phyloP scores from a whole-genome alignment of 192 early-diverging fungal genomes.

The Thoreauomyces humboldtii region DNA sequence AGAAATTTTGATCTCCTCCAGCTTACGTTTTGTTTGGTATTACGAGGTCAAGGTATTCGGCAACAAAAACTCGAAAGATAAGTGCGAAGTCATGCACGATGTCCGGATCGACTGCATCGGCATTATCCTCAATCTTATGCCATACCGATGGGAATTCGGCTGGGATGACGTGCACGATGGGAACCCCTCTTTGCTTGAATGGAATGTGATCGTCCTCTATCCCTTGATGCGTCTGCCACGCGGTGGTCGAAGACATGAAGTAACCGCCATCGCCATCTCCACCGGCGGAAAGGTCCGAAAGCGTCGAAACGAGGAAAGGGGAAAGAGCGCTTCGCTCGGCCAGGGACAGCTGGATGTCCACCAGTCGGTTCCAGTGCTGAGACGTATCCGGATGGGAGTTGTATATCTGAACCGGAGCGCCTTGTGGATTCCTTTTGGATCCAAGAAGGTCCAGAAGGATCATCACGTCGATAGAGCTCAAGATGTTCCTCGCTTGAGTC shows the following conservation, averaged over 20 bases:
- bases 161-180: conserved; percentile 85
- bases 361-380: conserved; percentile 65
- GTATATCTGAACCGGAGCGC: conserved; percentile 41
- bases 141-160: conserved; percentile 82
- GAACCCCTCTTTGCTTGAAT: conserved; percentile 75
- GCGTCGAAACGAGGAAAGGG: too few relatives aligned
- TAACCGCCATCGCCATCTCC: conserved; percentile 22
- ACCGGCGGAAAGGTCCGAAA: too few relatives aligned
- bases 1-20: too few relatives aligned
- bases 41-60: conserved; percentile 54
- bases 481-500: conserved; percentile 22
- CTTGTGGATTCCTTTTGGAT: background rate
- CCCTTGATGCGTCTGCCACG: background rate
- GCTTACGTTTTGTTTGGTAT: too few relatives aligned
- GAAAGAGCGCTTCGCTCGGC: conserved; percentile 28
- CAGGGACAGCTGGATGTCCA: conserved; percentile 70
- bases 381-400: conserved; percentile 67
- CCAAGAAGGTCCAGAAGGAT: conserved; percentile 90
- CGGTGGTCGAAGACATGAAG: conserved; percentile 35
- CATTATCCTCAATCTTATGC: conserved; percentile 80
- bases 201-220: conserved; percentile 90
- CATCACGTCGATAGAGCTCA: conserved; percentile 80
- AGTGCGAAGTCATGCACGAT: conserved; percentile 72
- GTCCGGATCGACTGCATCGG: conserved; percentile 57
- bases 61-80: conserved; percentile 78